Evolutionary conservation across 306 rosid species (phyloP).

Genomic region (Glycyrrhiza uralensis): DNA sequence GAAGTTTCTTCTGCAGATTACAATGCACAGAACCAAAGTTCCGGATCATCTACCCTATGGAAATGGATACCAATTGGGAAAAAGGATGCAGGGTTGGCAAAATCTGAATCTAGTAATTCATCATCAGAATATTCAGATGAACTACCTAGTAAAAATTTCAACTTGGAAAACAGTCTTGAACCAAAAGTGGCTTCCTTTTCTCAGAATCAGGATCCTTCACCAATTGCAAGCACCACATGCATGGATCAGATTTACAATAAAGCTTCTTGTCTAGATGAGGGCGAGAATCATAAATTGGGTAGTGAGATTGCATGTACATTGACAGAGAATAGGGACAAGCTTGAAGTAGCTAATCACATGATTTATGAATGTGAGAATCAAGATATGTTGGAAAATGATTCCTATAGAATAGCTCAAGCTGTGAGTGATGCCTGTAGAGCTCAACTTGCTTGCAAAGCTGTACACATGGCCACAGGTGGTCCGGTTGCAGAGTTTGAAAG

Average conservation of each 20-base stretch:
- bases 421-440: constrained; percentile 45
- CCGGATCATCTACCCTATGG: constrained; percentile 50
- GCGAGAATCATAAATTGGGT: constrained; percentile 20
- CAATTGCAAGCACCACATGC: constrained; percentile 11
- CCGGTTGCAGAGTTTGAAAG: constrained; percentile 78
- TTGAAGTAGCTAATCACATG: constrained; percentile 27
- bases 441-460: constrained; percentile 60
- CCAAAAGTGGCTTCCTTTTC: constrained; percentile 27
- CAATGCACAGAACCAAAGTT: constrained; percentile 39
- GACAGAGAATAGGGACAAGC: constrained; percentile 23
- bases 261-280: constrained; percentile 22
- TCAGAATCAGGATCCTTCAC: constrained; percentile 33
- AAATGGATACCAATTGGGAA: constrained; percentile 70
- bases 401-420: constrained; percentile 46
- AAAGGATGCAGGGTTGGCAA: constrained; percentile 40
- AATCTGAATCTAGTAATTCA: constrained; percentile 40
- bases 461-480: constrained; percentile 50
- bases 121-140: constrained; percentile 40
- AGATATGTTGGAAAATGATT: constrained; percentile 33
- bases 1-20: constrained; percentile 44
- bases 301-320: constrained; percentile 18
- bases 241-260: constrained; percentile 12
- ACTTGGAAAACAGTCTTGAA: constrained; percentile 33
- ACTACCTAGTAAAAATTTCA: constrained; percentile 28
- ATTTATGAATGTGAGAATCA: constrained; percentile 24